Evolutionary conservation across 495 filamentous ascomycete species (phyloP).

Genomic region (Penicillium pulvis): DNA sequence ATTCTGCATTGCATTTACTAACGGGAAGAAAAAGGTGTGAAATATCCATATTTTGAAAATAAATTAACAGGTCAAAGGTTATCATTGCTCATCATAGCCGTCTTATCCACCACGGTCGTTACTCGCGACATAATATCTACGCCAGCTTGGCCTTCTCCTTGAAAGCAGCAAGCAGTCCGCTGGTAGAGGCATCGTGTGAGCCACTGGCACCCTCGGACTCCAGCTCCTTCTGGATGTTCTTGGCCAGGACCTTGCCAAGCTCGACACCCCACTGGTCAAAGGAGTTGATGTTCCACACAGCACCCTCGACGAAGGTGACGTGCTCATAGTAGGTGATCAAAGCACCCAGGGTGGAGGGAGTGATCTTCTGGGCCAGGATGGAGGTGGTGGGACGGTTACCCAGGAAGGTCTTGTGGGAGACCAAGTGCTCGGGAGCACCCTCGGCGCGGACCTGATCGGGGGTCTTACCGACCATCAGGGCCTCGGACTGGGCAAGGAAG

Average conservation of each 20-base stretch:
- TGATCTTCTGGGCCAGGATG: slow-evolving; percentile 92
- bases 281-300: slow-evolving; percentile 98
- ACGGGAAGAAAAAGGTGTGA: not conserved
- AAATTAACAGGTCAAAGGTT: slow-evolving; percentile 16
- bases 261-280: slow-evolving; percentile 99
- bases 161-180: slow-evolving; percentile 85
- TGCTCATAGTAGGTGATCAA: slow-evolving; percentile 99
- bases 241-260: slow-evolving; percentile 93
- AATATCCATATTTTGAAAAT: slow-evolving; percentile 7
- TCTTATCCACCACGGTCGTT: slow-evolving; percentile 18
- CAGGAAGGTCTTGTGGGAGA: slow-evolving; percentile 98
- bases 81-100: slow-evolving; percentile 33
- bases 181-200: slow-evolving; percentile 83
- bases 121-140: slow-evolving; percentile 22
- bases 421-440: slow-evolving; percentile 77
- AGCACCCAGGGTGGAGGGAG: slow-evolving; percentile 88
- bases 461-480: slow-evolving; percentile 97
- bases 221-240: slow-evolving; percentile 79
- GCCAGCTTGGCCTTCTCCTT: slow-evolving; percentile 64
- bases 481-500: slow-evolving; percentile 97
- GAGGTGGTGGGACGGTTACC: slow-evolving; percentile 96
- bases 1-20: not conserved
- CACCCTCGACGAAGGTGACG: slow-evolving; percentile 95
- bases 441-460: slow-evolving; percentile 87
- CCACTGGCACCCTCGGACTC: slow-evolving; percentile 70